These are phyloP conservation scores for Glebionis coronaria DNA, from an alignment of 129 eudicot species.

Conservation along the genomic window DNA sequence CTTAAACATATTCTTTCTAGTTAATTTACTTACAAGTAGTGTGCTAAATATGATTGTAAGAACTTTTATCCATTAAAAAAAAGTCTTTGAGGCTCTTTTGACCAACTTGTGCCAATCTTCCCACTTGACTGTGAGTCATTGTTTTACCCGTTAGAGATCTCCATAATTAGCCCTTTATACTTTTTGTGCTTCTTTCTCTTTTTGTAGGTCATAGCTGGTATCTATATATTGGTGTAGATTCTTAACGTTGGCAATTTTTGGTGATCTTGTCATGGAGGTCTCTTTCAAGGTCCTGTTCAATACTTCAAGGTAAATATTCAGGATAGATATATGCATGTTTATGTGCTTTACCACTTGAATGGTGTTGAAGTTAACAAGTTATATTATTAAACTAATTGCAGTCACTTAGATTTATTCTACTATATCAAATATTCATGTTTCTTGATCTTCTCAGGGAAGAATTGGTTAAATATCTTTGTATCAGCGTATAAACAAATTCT, in stretches of 20 bases:
- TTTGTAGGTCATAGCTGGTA: constrained; percentile 92
- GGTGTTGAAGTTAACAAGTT: no score
- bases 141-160: constrained; percentile 3
- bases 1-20: no score
- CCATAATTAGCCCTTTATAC: background rate
- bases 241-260: constrained; percentile 93
- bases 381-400: no score
- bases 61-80: background rate
- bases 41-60: background rate
- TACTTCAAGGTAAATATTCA: constrained; percentile 78
- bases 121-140: background rate
- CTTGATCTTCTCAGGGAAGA: background rate
- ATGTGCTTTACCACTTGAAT: constrained; percentile 10
- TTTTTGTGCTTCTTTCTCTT: constrained; percentile 15
- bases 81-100: background rate
- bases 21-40: background rate
- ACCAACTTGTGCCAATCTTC: background rate
- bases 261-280: constrained; percentile 98
- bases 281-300: constrained; percentile 91
- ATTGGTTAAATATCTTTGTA: no score
- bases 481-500: no score
- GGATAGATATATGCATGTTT: constrained; percentile 7
- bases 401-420: no score
- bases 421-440: background rate
- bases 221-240: constrained; percentile 90